A percentile compares a stretch with the other conserved stretches of the same genome.
Evolutionary conservation across 305 asterid species (phyloP).

Genomic region (Solanum hybrid): DNA sequence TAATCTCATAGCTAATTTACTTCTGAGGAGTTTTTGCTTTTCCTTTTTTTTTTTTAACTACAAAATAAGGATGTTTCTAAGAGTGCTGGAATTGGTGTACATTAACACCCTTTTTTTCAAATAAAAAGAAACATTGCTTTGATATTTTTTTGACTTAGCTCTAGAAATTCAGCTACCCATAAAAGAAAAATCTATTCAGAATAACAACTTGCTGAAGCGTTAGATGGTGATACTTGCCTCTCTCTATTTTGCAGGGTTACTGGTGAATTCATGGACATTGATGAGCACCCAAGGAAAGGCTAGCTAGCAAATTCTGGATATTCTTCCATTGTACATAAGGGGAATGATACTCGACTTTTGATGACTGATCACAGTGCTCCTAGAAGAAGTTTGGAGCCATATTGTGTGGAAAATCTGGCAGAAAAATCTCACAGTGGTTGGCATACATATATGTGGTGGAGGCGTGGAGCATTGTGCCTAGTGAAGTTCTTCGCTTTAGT

Average conservation of each 20-base stretch:
- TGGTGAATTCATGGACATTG: slow-evolving; percentile 64
- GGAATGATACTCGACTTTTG: neutral
- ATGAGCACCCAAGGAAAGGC: slow-evolving; percentile 8
- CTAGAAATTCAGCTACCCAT: neutral
- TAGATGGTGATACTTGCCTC: neutral
- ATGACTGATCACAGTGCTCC: neutral
- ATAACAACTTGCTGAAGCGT: neutral
- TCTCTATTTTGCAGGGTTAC: slow-evolving; percentile 42
- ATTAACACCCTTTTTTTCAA: neutral
- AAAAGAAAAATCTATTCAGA: neutral
- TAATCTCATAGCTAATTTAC: neutral
- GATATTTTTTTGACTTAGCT: neutral
- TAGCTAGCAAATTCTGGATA: neutral
- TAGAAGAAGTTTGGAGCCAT: neutral
- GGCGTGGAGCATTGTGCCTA: neutral
- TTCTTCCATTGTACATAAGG: neutral
- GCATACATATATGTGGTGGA: neutral
- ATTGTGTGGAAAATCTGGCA: neutral
- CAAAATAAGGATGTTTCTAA: neutral
- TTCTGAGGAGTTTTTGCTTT: neutral
- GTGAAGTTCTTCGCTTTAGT: neutral
- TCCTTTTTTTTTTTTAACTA: neutral
- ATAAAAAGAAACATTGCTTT: neutral
- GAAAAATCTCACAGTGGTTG: neutral
- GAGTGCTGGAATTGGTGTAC: neutral